Base-by-base conservation (phyloP, 2,329 filamentous ascomycete species). In the Aspergillus amoenus region DNA sequence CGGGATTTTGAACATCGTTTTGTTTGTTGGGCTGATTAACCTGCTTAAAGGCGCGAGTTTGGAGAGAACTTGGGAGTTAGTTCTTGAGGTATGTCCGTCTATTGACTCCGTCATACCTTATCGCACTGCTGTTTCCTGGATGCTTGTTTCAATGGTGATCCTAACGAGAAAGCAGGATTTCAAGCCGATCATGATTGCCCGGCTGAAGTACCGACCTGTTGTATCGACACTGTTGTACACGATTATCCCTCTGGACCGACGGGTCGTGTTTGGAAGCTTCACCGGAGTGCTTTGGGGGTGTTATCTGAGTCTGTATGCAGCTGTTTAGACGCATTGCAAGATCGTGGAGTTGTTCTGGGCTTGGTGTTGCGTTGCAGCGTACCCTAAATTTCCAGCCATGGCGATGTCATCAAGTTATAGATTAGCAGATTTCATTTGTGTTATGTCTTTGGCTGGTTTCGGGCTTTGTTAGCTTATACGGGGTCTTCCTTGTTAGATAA, bases 231-330 rank as follows among this genome's bases (percentile, higher is more conserved):
- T 90, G 60, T 89, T 89, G 78, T 92, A 89, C 68, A 81, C 86
- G 2, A 76, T 91, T 58, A 82, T 89, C 62, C 89, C 87, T n/a
- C 84, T 91, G 3, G 83, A 91, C 66, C 81, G 82, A 52, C 80
- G 90, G 39, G 87, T 89, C 50, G 75, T 93, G 34, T 82, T 92
- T 60, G 88, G 86, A n/a, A 85, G 86, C 63, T 71, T 88, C 50
- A 88, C 88, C 17, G 89, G 90, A 5, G 80, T 93, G 22, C 81
- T 79, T 13, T 93, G 90, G 90, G 87, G 87, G 0, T 79, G 92
- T 42, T 93, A 90, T 71, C 78, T 93, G 74, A 91, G 88, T 68
- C 75, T 92, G 66, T 73, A 85, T 61, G 81, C 52, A 22, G 56
- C 24, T 52, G 52, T 58, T 32, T 58, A 49, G 12, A 18, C 17